Percentiles rank a stretch among this genome's conserved stretches.
These are phyloP conservation scores for Alternaria sp. DNA, from an alignment of 2,329 filamentous ascomycete species.

Conservation along the genomic window DNA sequence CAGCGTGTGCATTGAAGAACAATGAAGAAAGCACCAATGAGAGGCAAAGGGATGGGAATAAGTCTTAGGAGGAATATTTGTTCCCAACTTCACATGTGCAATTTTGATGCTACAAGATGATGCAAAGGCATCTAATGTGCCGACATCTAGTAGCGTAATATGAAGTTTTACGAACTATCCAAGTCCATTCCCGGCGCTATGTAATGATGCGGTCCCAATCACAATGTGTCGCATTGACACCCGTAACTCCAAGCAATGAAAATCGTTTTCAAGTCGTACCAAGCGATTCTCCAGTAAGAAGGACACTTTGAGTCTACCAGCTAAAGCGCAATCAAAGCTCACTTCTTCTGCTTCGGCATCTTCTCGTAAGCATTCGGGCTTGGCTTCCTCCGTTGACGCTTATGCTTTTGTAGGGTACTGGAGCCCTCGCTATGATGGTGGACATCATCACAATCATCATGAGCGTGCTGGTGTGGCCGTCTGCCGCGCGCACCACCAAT, in stretches of 20 bases:
- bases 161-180: slow-evolving; percentile 13
- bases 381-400: slow-evolving; percentile 60
- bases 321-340: slow-evolving; percentile 9
- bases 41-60: neutral
- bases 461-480: slow-evolving; percentile 39
- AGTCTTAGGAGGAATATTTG: neutral
- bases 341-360: slow-evolving; percentile 64
- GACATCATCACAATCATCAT: slow-evolving; percentile 51
- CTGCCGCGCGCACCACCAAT: slow-evolving; percentile 37
- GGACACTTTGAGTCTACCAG: slow-evolving; percentile 10
- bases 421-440: slow-evolving; percentile 53
- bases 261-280: slow-evolving; percentile 22
- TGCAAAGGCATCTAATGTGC: slow-evolving; percentile 16
- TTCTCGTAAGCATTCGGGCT: slow-evolving; percentile 87
- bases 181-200: slow-evolving; percentile 23
- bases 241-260: slow-evolving; percentile 25
- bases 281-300: slow-evolving; percentile 3
- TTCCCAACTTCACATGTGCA: slow-evolving; percentile 1
- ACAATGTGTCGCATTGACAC: slow-evolving; percentile 8
- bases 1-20: slow-evolving; percentile 10
- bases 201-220: slow-evolving; percentile 21
- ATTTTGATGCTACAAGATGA: slow-evolving; percentile 5
- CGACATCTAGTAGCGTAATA: slow-evolving; percentile 32
- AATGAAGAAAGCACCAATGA: neutral
- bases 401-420: slow-evolving; percentile 50